Percentiles rank a stretch among this genome's conserved stretches.
Evolutionary conservation across 495 filamentous ascomycete species (phyloP).

Genomic region (Neurospora africana): DNA sequence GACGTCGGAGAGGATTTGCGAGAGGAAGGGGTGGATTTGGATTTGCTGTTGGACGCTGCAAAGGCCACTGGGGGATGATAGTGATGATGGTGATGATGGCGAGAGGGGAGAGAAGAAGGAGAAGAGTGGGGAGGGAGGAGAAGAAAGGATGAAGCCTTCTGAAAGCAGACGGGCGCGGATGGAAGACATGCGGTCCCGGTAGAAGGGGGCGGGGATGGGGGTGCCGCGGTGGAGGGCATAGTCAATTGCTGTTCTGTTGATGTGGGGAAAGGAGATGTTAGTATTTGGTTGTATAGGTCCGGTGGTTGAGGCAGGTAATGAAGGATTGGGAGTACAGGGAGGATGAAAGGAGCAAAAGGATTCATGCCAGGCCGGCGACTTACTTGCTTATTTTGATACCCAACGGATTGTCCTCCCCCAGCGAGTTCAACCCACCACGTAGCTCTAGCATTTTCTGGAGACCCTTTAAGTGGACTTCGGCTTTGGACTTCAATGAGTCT

Average conservation of each 20-base stretch:
- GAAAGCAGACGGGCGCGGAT: background rate
- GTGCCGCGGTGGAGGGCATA: background rate
- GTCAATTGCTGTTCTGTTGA: background rate
- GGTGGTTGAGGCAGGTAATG: background rate
- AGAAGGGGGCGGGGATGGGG: background rate
- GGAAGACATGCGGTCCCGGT: background rate
- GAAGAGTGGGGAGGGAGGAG: background rate
- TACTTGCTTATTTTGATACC: background rate
- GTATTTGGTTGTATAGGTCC: background rate
- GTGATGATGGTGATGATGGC: background rate
- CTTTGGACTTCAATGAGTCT: background rate
- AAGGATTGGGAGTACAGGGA: background rate
- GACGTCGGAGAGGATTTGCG: background rate
- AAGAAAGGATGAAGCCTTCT: background rate
- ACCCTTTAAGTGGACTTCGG: background rate
- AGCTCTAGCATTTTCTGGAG: background rate
- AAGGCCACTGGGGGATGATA: background rate
- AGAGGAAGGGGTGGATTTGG: background rate
- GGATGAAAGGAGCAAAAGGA: background rate
- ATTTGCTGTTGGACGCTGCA: background rate
- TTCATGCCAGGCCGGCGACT: background rate
- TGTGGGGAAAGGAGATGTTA: background rate
- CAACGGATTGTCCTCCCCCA: background rate
- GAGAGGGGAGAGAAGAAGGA: background rate
- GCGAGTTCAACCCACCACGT: background rate